Evolutionary conservation across 2,329 filamentous ascomycete species (phyloP).

Genomic region (Colletotrichum tabaci): DNA sequence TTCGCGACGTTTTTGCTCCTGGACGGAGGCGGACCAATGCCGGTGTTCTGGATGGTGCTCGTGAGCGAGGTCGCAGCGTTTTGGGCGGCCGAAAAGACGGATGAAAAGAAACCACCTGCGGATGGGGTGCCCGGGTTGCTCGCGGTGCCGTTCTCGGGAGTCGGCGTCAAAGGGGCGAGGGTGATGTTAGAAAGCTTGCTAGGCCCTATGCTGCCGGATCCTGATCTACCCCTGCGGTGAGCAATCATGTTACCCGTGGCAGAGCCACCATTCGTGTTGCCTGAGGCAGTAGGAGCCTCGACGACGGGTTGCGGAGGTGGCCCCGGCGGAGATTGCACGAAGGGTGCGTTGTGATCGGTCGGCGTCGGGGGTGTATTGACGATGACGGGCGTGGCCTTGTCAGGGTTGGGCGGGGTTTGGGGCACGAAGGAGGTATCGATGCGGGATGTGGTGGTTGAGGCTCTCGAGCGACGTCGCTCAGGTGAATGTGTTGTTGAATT

Average conservation of each 20-base stretch:
- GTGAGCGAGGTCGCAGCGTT: constrained; percentile 86
- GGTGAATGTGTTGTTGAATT: constrained; percentile 36
- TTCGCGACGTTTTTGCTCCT: constrained; percentile 57
- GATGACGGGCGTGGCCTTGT: constrained; percentile 67
- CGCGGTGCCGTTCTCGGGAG: constrained; percentile 74
- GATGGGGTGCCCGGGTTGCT: constrained; percentile 61
- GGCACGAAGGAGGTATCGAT: constrained; percentile 47
- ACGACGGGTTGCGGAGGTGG: constrained; percentile 40
- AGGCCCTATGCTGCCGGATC: constrained; percentile 72
- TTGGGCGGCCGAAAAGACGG: constrained; percentile 92
- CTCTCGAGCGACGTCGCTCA: constrained; percentile 37
- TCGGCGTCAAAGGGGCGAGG: constrained; percentile 81
- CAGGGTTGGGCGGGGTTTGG: constrained; percentile 45
- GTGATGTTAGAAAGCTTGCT: constrained; percentile 90
- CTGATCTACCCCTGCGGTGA: constrained; percentile 71
- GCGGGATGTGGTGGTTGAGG: constrained; percentile 38
- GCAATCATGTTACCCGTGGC: constrained; percentile 80
- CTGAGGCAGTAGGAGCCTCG: constrained; percentile 47
- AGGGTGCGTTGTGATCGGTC: constrained; percentile 56
- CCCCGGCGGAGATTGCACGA: constrained; percentile 23
- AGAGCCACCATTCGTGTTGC: constrained; percentile 69
- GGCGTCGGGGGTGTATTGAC: constrained; percentile 79
- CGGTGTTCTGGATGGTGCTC: constrained; percentile 80
- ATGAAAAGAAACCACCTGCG: constrained; percentile 89
- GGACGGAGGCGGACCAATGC: constrained; percentile 60